Base-by-base conservation (phyloP, 371 early-diverging fungal genomes). In the Zychaea mexicana region DNA sequence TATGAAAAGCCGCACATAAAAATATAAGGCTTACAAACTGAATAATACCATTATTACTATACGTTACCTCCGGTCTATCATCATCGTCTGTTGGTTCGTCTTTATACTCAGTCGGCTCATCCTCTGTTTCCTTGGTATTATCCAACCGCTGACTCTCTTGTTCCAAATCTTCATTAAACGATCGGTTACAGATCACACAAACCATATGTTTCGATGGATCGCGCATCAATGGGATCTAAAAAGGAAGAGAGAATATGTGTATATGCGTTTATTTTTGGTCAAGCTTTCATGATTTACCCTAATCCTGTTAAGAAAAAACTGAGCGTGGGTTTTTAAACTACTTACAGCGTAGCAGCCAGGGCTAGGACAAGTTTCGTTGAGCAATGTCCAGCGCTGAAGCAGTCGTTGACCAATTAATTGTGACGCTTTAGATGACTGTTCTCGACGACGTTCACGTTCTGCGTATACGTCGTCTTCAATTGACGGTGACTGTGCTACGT, bases 351-450 rank as follows among this genome's bases (percentile, higher is more conserved):
- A 85, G 64, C 91, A 89, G 1, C 70, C 55, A 2, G 66, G 68
- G 28, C 77, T 86, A 2, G 85, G 87, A 60, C 91, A 90, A 19
- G 77, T 79, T 5, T 89, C 89, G 30, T 88, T 86, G n/a, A 90
- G 61, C 54, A 90, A 62, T n/a, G 90, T 74, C 91, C 91, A 90
- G 32, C 87, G 87, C 17, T 85, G 84, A 31, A 90, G 68, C 77
- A 90, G 74, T 54, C 84, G 81, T 76, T 89, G 86, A 22, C 89
- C 90, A 65, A 90, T 84, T 26, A 87, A 62, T 49, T 84, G 76
- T 31, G 88, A 87, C 6, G 89, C 91, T 33, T 71, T 75, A 19
- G 86, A 79, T 12, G 84, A 86, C 65, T 89, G 89, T 64, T 86
- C 85, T 66, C 80, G 53, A 58, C 76, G 49, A 49, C 49, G 69